phyloP scores from a whole-genome alignment of 2,329 filamentous ascomycete genomes.

The Aspergillus sp. region DNA sequence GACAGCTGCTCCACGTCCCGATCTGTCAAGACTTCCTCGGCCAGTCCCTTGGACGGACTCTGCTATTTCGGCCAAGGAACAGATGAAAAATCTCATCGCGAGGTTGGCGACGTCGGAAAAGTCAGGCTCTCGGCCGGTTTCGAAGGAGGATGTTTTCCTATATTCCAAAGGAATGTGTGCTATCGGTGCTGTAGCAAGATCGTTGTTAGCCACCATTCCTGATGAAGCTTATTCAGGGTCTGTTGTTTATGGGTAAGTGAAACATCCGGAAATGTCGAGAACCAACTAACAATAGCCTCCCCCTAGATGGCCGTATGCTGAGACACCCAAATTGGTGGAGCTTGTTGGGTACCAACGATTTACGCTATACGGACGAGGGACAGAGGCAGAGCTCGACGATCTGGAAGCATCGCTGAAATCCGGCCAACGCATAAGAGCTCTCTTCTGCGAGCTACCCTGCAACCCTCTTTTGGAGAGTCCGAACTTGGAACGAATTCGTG shows the following conservation, averaged over 20 bases:
- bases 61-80: slow-evolving; percentile 1
- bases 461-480: slow-evolving; percentile 44
- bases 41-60: neutral
- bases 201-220: neutral
- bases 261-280: neutral
- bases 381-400: slow-evolving; percentile 9
- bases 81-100: neutral
- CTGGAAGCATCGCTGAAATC: slow-evolving; percentile 7
- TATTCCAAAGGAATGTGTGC: slow-evolving; percentile 4
- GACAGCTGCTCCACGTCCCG: neutral
- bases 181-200: slow-evolving; percentile 1
- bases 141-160: slow-evolving; percentile 2
- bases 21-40: neutral
- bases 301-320: slow-evolving; percentile 4
- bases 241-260: slow-evolving; percentile 4
- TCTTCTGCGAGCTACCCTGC: slow-evolving; percentile 48
- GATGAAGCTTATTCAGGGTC: neutral
- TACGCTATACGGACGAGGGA: slow-evolving; percentile 6
- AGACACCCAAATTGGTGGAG: slow-evolving; percentile 1
- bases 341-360: slow-evolving; percentile 1
- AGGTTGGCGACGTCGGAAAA: neutral
- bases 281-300: no score
- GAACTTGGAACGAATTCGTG: slow-evolving; percentile 36
- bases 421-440: slow-evolving; percentile 23
- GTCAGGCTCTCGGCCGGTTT: neutral